These are phyloP conservation scores for Plectosphaerella plurivora DNA, from an alignment of 2,329 filamentous ascomycete genomes.

Conservation along the genomic window DNA sequence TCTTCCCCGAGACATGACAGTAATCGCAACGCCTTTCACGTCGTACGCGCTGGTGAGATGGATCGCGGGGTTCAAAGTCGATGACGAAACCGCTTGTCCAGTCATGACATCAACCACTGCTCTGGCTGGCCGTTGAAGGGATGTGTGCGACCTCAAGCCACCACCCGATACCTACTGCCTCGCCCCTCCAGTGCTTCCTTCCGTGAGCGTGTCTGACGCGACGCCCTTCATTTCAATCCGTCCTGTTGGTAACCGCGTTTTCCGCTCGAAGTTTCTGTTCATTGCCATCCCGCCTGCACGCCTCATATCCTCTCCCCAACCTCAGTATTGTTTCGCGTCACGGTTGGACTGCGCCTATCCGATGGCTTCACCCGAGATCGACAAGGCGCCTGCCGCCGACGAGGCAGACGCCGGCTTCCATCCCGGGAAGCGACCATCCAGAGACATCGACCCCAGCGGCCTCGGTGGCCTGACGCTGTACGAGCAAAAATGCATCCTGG, in stretches of 20 bases:
- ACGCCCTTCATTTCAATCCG: no score
- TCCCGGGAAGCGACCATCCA: neutral
- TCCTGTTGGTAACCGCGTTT: neutral
- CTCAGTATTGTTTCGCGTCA: neutral
- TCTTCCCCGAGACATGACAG: no score
- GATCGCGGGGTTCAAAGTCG: no score
- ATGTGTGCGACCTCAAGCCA: neutral
- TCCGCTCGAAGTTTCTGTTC: neutral
- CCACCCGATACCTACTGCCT: neutral
- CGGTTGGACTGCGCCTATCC: neutral
- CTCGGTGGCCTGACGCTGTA: slow-evolving; percentile 22
- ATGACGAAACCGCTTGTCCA: neutral
- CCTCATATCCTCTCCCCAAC: neutral
- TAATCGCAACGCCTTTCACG: no score
- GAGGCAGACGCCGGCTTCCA: neutral
- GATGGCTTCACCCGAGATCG: neutral
- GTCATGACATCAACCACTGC: neutral
- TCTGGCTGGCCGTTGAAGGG: neutral
- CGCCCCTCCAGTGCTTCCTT: no score
- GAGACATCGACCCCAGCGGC: slow-evolving; percentile 2
- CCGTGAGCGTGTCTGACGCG: no score
- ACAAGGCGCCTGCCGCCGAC: neutral
- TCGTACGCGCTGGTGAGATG: no score
- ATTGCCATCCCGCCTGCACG: no score
- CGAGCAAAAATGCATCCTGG: slow-evolving; percentile 28